Conservation (phyloP, 139 green algal species). For the Micractinium sp. region DNA sequence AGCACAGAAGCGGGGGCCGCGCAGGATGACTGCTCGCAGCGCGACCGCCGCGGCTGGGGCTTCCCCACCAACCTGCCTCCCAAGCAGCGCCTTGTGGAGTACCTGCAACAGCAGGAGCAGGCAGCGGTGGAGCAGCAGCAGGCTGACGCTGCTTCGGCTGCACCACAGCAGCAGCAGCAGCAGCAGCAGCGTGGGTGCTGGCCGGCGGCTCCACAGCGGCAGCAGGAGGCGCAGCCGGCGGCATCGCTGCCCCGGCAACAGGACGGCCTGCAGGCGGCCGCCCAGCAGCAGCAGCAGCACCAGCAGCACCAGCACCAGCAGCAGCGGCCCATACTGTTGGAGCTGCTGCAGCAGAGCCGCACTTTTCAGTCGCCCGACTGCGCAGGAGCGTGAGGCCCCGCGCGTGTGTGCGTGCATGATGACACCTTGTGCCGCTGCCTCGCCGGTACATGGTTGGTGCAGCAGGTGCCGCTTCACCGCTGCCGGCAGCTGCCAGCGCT, state of each 20-base stretch:
- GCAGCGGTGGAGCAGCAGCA: not conserved
- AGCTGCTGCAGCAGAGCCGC: slow-evolving; percentile 35
- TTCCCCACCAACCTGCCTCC: slow-evolving; percentile 30
- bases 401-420: too few species aligned
- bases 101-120: slow-evolving; percentile 9
- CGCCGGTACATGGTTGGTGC: not conserved
- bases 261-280: not conserved
- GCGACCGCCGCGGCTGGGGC: not conserved
- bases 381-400: not conserved
- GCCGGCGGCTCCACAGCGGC: too few species aligned
- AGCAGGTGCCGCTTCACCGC: not conserved
- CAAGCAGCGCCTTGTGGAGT: not conserved
- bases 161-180: not conserved
- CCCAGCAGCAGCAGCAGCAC: too few species aligned
- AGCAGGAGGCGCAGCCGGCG: not conserved
- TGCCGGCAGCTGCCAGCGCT: too few species aligned
- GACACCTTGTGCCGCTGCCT: too few species aligned
- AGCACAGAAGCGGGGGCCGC: not conserved
- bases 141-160: not conserved
- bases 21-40: not conserved
- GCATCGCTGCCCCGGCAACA: not conserved
- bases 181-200: not conserved
- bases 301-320: not conserved
- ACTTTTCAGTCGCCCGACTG: slow-evolving; percentile 33
- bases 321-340: slow-evolving; percentile 15